Evolutionary conservation across 2,329 filamentous ascomycete genomes (phyloP), one percentile per base, ranked within the genome.

Genomic region (Phyllosticta paracitricarpa): DNA sequence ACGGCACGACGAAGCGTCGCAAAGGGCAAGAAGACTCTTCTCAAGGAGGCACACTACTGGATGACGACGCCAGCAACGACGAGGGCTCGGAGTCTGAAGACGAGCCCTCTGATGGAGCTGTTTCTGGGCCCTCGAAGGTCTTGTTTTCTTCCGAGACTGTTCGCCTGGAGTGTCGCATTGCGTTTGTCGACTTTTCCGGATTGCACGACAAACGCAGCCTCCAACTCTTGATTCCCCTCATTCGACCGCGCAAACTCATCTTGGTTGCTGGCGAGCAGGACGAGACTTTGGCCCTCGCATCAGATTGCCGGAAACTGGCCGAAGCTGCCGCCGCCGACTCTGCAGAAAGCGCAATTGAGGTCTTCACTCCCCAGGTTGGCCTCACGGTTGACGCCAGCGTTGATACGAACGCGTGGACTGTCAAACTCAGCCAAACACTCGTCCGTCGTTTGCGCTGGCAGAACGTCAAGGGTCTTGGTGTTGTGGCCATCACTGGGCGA

Each of bases 401-500:
- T 52, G 94, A 99, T 72, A 97, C 93, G 4, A 97, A 97, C 71
- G 92, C 94, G 3, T 99, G 95, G 94, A 87, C 89, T 25, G 89
- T 99, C 63, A 96, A 92, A 74, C 82, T 99, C 19, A 91, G 90
- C 56, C 89, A 93, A 66, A 79, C 84, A 54, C 84, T 99, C 22
- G 89, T 96, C 63, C 90, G 90, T 74, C 88, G 88, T 67, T 81
- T 99, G 63, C 90, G 89, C 70, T 97, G 94, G 94, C 94, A 97
- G 76, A 92, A 90, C 62, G 91, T 97, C 25, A 87, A 91, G 61
- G 91, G 89, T 2, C 79, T 97, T 7, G 89, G 91, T 51, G 90
- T 99, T 62, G 93, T 96, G 17, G 95, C 93, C n/a, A 81, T 99
- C 61, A 95, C 91, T 2, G 94, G 91, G 9, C 80, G 82, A 53